Conservation (phyloP, 2,329 filamentous ascomycete genomes). For the Harringtonia lauricola region DNA sequence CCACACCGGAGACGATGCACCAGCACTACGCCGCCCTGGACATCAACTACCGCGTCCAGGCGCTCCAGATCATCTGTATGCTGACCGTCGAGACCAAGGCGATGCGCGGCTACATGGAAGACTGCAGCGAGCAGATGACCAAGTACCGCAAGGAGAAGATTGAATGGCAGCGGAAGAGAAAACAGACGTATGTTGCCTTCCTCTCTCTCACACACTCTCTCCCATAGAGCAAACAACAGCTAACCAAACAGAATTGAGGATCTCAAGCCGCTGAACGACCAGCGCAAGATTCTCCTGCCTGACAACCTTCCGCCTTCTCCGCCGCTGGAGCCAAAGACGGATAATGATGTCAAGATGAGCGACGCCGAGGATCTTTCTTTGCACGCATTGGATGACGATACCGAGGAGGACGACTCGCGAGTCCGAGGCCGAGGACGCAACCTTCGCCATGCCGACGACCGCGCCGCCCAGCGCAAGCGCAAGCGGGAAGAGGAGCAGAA, state of each 20-base stretch:
- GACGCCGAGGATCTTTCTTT: constrained; percentile 51
- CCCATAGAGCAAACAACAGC: constrained; percentile 2
- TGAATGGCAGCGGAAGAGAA: constrained; percentile 72
- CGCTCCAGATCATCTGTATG: constrained; percentile 76
- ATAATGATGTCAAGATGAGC: constrained; percentile 49
- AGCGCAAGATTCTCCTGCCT: constrained; percentile 61
- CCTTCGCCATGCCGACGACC: constrained; percentile 52
- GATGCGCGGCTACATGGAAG: constrained; percentile 79
- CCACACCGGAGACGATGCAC: constrained; percentile 63
- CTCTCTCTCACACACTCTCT: background rate
- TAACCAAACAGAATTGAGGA: constrained; percentile 52
- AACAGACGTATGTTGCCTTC: constrained; percentile 36
- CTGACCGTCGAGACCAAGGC: constrained; percentile 78
- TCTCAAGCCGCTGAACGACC: constrained; percentile 57
- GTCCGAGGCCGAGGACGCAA: constrained; percentile 40
- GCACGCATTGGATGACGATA: constrained; percentile 50
- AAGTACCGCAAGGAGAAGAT: constrained; percentile 92
- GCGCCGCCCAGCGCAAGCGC: constrained; percentile 65
- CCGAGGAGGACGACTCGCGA: constrained; percentile 50
- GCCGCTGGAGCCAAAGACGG: constrained; percentile 35
- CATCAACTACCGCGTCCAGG: constrained; percentile 70
- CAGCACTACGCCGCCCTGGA: constrained; percentile 66
- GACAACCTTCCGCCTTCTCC: constrained; percentile 61
- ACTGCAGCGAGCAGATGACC: constrained; percentile 91
- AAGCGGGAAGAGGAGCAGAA: constrained; percentile 60